Evolutionary conservation across 345 rosid species (phyloP), one percentile per base, ranked within the genome.

Genomic region (Erucastrum elatum): DNA sequence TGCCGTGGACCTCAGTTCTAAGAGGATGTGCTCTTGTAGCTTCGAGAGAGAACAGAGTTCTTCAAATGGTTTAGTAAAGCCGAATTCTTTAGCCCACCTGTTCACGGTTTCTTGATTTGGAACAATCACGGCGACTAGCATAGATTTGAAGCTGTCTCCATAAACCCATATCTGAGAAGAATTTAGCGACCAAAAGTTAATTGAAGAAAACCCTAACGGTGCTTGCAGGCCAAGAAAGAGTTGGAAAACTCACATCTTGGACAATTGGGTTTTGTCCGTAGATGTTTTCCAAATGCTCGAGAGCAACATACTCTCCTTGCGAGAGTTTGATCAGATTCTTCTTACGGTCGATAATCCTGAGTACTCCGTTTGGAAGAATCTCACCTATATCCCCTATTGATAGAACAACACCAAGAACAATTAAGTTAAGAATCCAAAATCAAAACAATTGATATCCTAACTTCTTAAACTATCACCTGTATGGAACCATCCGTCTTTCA

Each of bases 261-360:
- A 89, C 85, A 17, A 90, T 12, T 5, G 95, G 77, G 75, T 85
- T 69, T 63, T 79, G 77, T 1, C 84, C 85, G 72, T 84, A 94
- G 35, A 90, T 84, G 69, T 87, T 92, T 80, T 95, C 99, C 86
- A 95, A 77, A 70, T 88, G 51, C 84, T 95, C 98, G 0, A 95
- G 87, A 11, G 98, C 99, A 58, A 92, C 87, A 64, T 92, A 95
- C 74, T 95, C 99, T 78, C 99, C 99, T 77, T 95, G 99, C 29
- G 99, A 92, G 53, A 95, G 94, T 82, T 95, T 95, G 60, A 92
- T 82, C 0, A 95, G 90, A 82, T 95, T 91, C 81, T 95, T 95
- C 82, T 92, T 95, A 74, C 99, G 84, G 51, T 95, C 98, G 9
- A 95, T 92, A 17, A 95, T 85, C 78, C 90, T 95, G 2, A 95